Base-by-base conservation (phyloP, 208 protist species). In the Leishmania arabica region DNA sequence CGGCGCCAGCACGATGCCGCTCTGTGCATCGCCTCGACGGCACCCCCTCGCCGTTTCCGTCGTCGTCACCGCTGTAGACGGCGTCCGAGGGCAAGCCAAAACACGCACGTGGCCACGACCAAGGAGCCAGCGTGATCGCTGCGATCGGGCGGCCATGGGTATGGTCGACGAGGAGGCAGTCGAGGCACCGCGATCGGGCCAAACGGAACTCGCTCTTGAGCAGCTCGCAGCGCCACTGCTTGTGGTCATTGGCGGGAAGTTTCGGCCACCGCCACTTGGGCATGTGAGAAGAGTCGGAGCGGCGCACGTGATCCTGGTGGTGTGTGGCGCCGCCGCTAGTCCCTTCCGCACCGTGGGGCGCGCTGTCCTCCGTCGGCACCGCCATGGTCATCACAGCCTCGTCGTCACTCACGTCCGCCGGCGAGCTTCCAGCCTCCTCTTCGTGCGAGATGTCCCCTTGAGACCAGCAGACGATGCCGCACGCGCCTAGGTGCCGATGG, bases 191-290 rank as follows among this genome's bases (percentile, higher is more conserved):
- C 1, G 92, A 95, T 17, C 88, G 86, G 1, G 90, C 88, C 3
- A 97, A 79, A 11, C 87, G 88, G 74, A 93, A 95, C 75, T 93
- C 89, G 34, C 81, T 93, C 79, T 90, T 93, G 4, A 95, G 86
- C 68, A 89, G 88, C 72, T 97, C 92, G 54, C 84, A 86, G 17
- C 86, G 83, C 54, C 86, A 86, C 82, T 93, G 90, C 45, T 89
- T 78, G 64, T 84, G 76, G 79, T 97, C 93, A 51, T 79, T 80
- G 45, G 79, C 65, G 37, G 85, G 68, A 65, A 94, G 72, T 42
- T 79, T 11, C 17, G 58, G 80, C 77, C 75, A 75, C 8, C 75
- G 81, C 72, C 45, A 78, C 27, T n/a, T 45, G 51, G n/a, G 74
- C 31, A 13, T 47, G 40, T 42, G 54, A 37, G 64, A 56, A 9